Evolutionary conservation across 1,139 yeast species (phyloP).

Genomic region (Pichia sp.): DNA sequence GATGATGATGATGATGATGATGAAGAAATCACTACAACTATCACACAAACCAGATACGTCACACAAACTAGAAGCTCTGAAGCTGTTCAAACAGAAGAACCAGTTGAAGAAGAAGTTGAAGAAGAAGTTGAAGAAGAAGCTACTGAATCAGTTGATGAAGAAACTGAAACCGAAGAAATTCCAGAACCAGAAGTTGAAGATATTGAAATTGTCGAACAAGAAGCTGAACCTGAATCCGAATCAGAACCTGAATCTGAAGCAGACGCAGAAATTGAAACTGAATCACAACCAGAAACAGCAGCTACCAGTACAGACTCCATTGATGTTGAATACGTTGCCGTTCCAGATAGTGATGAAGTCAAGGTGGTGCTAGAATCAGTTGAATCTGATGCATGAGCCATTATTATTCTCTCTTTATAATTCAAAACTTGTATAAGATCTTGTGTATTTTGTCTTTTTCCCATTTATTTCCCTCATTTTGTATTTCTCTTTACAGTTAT

Average conservation of each 20-base stretch:
- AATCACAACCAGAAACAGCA: too few species aligned
- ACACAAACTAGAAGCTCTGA: slow-evolving; percentile 8
- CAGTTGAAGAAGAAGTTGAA: slow-evolving; percentile 14
- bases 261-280: background rate
- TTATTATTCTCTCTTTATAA: background rate
- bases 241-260: background rate
- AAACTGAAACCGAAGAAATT: slow-evolving; percentile 27
- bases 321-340: slow-evolving; percentile 5
- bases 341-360: slow-evolving; percentile 6
- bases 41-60: slow-evolving; percentile 4
- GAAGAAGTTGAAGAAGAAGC: slow-evolving; percentile 24
- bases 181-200: slow-evolving; percentile 32
- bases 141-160: slow-evolving; percentile 17
- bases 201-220: background rate
- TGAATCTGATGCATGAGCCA: background rate
- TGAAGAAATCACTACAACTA: slow-evolving; percentile 16
- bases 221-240: background rate
- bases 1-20: slow-evolving; percentile 17
- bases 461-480: background rate
- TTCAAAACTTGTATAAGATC: background rate
- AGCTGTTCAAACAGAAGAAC: slow-evolving; percentile 23
- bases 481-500: too few species aligned
- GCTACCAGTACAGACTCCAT: background rate
- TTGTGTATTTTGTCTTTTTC: background rate
- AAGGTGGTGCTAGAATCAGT: slow-evolving; percentile 9